A percentile compares a stretch with the other conserved stretches of the same genome.
Evolutionary conservation across 2,329 filamentous ascomycete genomes (phyloP).

Genomic region (Hymenoscyphus occultus): DNA sequence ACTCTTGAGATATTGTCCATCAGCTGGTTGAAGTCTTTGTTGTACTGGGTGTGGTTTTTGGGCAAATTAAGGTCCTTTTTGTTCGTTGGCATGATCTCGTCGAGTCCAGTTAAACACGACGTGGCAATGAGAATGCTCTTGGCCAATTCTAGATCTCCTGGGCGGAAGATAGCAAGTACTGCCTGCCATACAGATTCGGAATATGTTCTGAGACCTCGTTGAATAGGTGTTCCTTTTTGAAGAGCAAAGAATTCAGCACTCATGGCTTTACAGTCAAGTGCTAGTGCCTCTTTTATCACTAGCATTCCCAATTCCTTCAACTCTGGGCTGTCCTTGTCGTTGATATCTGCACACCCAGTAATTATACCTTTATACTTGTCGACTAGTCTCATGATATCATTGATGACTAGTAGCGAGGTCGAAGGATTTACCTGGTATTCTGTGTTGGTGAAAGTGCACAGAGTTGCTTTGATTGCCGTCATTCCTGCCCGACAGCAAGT

Average conservation of each 20-base stretch:
- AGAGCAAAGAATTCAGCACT: slow-evolving; percentile 67
- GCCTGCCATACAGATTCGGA: slow-evolving; percentile 77
- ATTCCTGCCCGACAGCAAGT: slow-evolving; percentile 64
- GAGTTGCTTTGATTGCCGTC: slow-evolving; percentile 55
- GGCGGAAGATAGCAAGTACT: slow-evolving; percentile 65
- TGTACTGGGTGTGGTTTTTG: slow-evolving; percentile 69
- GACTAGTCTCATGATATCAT: slow-evolving; percentile 63
- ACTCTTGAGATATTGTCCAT: slow-evolving; percentile 66
- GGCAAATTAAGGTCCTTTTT: slow-evolving; percentile 40
- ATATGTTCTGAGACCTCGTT: slow-evolving; percentile 64
- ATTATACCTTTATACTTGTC: slow-evolving; percentile 62
- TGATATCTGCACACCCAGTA: slow-evolving; percentile 49
- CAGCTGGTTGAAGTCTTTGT: slow-evolving; percentile 63
- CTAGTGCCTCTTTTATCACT: slow-evolving; percentile 64
- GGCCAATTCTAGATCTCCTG: slow-evolving; percentile 68
- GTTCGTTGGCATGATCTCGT: slow-evolving; percentile 55
- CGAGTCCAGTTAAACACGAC: slow-evolving; percentile 68
- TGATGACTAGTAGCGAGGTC: slow-evolving; percentile 59
- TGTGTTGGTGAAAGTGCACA: slow-evolving; percentile 53
- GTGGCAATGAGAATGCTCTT: slow-evolving; percentile 61
- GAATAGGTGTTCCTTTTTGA: slow-evolving; percentile 56
- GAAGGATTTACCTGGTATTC: slow-evolving; percentile 48
- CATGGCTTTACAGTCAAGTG: slow-evolving; percentile 69
- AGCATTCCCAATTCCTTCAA: slow-evolving; percentile 56
- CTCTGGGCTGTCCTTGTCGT: slow-evolving; percentile 47